Conservation (phyloP, 371 early-diverging fungal genomes). For the Mortierella sp. region DNA sequence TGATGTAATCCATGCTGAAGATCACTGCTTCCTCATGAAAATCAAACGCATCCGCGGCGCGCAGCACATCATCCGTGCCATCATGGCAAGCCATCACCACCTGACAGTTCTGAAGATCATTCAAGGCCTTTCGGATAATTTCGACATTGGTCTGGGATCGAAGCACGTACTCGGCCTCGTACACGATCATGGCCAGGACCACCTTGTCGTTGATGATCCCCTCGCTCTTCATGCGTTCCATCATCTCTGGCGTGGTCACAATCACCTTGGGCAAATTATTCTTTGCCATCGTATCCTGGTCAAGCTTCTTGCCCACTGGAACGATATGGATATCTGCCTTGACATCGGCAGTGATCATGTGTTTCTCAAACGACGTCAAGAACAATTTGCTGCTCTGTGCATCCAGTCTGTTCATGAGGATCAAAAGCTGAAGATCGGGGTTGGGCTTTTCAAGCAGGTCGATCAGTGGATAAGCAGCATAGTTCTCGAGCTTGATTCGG, state of each 20-base stretch:
- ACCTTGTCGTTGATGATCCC: conserved; percentile 8
- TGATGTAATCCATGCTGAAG: conserved; percentile 31
- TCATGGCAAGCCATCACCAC: conserved; percentile 26
- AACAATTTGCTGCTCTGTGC: conserved; percentile 22
- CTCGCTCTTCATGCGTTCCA: conserved; percentile 10
- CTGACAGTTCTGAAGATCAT: conserved; percentile 17
- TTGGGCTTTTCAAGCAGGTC: conserved; percentile 24
- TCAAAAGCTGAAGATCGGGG: conserved; percentile 17
- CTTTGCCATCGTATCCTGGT: not conserved
- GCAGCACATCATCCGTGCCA: conserved; percentile 21
- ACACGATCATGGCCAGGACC: conserved; percentile 24
- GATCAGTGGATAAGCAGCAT: conserved; percentile 14
- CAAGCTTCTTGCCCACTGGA: conserved; percentile 8
- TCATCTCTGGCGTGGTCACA: conserved; percentile 22
- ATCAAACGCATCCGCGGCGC: conserved; percentile 11
- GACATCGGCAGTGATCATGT: conserved; percentile 8
- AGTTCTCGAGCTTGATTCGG: conserved; percentile 19
- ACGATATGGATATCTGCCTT: conserved; percentile 3
- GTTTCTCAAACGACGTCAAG: conserved; percentile 8
- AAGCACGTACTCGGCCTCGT: conserved; percentile 44
- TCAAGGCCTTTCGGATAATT: conserved; percentile 4
- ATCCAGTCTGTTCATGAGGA: conserved; percentile 27
- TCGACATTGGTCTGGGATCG: conserved; percentile 1
- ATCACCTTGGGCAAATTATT: conserved; percentile 14
- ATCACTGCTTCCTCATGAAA: conserved; percentile 10